phyloP scores from a whole-genome alignment of 768 basidiomycete species.

The Podaxis rugospora region DNA sequence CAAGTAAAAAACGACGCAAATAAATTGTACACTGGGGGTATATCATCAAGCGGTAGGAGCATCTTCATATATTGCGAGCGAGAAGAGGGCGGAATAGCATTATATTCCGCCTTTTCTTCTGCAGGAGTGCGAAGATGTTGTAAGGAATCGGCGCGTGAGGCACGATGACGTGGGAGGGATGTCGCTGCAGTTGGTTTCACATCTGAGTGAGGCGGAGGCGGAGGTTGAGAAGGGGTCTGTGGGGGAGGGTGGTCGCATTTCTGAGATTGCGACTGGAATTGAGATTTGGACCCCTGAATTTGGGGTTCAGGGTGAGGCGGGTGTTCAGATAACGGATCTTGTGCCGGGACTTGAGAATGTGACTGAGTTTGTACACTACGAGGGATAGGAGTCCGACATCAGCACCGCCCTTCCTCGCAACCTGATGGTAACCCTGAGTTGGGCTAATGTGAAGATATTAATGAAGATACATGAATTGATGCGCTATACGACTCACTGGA shows the following conservation, averaged over 20 bases:
- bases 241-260: not conserved
- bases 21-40: slow-evolving; percentile 44
- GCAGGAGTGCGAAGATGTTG: not conserved
- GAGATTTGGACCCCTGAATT: not conserved
- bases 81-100: slow-evolving; percentile 5
- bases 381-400: not conserved
- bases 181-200: not conserved
- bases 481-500: not conserved
- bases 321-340: not conserved
- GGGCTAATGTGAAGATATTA: not conserved
- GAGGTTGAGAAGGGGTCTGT: not conserved
- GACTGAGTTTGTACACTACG: too few relatives aligned
- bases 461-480: not conserved
- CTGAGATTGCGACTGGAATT: not conserved
- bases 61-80: slow-evolving; percentile 51
- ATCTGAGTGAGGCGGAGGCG: not conserved
- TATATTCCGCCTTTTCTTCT: slow-evolving; percentile 9
- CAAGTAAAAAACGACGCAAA: slow-evolving; percentile 50
- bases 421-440: not conserved
- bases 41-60: slow-evolving; percentile 56
- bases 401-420: not conserved
- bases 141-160: not conserved
- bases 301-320: not conserved
- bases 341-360: not conserved
- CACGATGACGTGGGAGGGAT: not conserved